Base-by-base conservation (phyloP, 129 eudicot genomes). In the Artemisia argyi region DNA sequence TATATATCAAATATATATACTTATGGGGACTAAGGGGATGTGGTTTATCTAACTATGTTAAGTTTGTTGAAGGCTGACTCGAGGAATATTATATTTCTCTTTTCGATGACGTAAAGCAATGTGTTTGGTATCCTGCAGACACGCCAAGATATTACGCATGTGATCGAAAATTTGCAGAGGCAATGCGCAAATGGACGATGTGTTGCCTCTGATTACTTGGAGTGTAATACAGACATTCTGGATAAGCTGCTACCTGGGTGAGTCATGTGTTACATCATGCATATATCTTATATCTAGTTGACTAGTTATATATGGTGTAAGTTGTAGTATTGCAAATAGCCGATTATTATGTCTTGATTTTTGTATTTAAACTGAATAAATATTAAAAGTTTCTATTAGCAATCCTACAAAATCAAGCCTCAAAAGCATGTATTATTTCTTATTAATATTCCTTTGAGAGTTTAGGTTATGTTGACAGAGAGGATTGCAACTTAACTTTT, bases 101-200 rank as follows among this genome's bases (percentile, higher is more conserved):
- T 62, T 54, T 72, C 64, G 42, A 76, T 61, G 58, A 60, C 66
- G 47, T 72, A 61, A 61, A 77, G 73, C 73, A 79, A 75, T 66
- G 79, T 72, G 72, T 75, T 68, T 72, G 59, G 77, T 61, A 66
- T 76, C 62, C 39, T 77, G 78, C 85, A 84, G 88, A 77, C 73
- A 19, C 85, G 83, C 70, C 85, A 84, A 84, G 85, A 84, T 77
- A 68, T 76, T 35, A 84, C 83, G 17, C 82, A 77, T 65, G 88
- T 84, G 58, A 61, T 84, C 35, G 83, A 83, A 11, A 84, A 77
- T 74, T 70, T 84, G 68, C 85, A 77, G 61, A 84, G 67, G 61
- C 88, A 84, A 59, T 73, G 78, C 16, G 78, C 78, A 50, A 80
- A 80, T 73, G 80, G 85, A 52, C 69, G 65, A 49, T 66, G 35